Conservation (phyloP, 108 stramenopile species). For the Skeletonema marinoi region DNA sequence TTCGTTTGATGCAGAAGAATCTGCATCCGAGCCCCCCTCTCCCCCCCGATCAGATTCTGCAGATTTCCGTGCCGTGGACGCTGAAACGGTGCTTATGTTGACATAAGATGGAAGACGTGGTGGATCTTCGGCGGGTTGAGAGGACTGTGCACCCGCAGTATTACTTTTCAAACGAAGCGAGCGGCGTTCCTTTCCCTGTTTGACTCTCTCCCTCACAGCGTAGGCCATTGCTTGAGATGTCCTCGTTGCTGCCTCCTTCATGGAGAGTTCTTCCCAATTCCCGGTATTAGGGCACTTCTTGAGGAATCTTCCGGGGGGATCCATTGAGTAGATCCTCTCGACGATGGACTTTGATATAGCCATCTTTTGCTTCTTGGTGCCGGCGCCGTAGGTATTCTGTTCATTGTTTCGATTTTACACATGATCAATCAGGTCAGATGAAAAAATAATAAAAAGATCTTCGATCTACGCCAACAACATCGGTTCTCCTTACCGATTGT, state of each 20-base stretch:
- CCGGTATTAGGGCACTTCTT: conserved; percentile 55
- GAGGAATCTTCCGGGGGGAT: conserved; percentile 75
- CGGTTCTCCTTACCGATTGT: not conserved
- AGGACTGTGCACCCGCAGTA: not conserved
- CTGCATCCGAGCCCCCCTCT: not conserved
- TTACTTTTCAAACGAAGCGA: not conserved
- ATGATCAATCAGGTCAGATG: not conserved
- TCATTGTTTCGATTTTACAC: not conserved
- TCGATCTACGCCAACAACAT: not conserved
- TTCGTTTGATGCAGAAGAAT: not conserved
- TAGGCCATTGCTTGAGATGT: conserved; percentile 57
- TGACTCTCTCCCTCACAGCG: not conserved
- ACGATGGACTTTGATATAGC: conserved; percentile 64
- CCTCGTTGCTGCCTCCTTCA: conserved; percentile 68
- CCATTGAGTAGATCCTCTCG: conserved; percentile 56
- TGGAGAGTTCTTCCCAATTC: conserved; percentile 63
- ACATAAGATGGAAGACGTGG: not conserved
- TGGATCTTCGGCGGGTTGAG: not conserved
- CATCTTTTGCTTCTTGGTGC: conserved; percentile 75
- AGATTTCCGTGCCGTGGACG: not conserved
- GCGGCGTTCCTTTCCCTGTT: not conserved
- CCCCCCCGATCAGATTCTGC: not conserved
- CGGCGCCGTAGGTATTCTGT: conserved; percentile 61
- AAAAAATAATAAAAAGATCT: not conserved
- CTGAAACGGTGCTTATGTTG: not conserved